A percentile compares a stretch with the other conserved stretches of the same genome.
Evolutionary conservation across 352 stramenopile genomes (phyloP).

Genomic region (Saprolegnia parasitica): DNA sequence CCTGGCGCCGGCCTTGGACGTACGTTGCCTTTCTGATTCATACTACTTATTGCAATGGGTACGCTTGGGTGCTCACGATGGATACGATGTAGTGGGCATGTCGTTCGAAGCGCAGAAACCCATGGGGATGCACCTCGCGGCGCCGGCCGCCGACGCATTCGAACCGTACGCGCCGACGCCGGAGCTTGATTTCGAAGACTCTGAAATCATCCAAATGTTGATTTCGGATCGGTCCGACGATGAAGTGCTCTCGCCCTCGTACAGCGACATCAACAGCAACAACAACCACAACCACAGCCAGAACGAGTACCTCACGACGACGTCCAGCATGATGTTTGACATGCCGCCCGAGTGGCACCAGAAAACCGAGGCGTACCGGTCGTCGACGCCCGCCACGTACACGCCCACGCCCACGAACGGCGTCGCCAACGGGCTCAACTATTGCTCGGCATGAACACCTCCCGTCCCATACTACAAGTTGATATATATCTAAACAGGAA

Average conservation of each 20-base stretch:
- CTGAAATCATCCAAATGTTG: not conserved
- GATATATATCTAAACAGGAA: no score
- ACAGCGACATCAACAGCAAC: not conserved
- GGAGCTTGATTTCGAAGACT: not conserved
- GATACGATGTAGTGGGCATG: not conserved
- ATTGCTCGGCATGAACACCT: not conserved
- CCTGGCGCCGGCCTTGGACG: not conserved
- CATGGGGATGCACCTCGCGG: not conserved
- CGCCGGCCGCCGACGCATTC: not conserved
- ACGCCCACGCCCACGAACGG: not conserved
- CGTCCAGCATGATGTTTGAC: no score
- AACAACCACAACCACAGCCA: no score
- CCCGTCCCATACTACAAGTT: no score
- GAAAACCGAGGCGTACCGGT: not conserved
- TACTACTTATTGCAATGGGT: not conserved
- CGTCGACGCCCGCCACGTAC: not conserved
- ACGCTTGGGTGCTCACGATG: no score
- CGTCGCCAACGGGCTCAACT: not conserved
- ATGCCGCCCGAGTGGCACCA: not conserved
- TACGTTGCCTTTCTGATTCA: not conserved
- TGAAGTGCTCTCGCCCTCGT: not conserved
- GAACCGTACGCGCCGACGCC: not conserved
- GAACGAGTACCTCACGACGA: no score
- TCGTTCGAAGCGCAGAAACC: not conserved
- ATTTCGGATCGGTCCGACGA: slow-evolving; percentile 1